Evolutionary conservation across 1,139 yeast genomes (phyloP).

Genomic region (Wickerhamomyces sp.): DNA sequence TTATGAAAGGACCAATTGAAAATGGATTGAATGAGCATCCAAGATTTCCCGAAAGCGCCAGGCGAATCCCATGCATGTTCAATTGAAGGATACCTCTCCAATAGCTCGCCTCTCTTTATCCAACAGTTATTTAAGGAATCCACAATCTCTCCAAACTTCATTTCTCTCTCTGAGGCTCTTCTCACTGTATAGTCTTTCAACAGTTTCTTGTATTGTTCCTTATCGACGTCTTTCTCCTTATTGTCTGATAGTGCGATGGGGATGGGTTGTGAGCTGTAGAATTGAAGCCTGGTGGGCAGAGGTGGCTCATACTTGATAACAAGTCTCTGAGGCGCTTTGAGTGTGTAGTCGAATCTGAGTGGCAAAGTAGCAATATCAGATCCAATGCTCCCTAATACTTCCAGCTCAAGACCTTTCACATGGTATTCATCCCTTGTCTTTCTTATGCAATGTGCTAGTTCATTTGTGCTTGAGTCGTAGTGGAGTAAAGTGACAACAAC

Average conservation of each 20-base stretch:
- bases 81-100: conserved; percentile 12
- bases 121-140: conserved; percentile 21
- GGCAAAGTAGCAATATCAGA: background rate
- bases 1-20: background rate
- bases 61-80: conserved; percentile 10
- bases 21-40: background rate
- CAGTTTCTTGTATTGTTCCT: conserved; percentile 27
- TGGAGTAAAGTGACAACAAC: conserved; percentile 26
- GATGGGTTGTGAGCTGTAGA: conserved; percentile 71
- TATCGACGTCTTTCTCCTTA: conserved; percentile 20
- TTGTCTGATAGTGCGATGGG: conserved; percentile 50
- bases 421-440: background rate
- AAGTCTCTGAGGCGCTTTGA: conserved; percentile 20
- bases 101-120: conserved; percentile 11
- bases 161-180: conserved; percentile 9
- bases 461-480: background rate
- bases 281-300: conserved; percentile 65
- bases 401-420: background rate
- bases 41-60: background rate
- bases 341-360: conserved; percentile 6
- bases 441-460: conserved; percentile 4
- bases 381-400: conserved; percentile 13
- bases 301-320: conserved; percentile 72
- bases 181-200: conserved; percentile 23
- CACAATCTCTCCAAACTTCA: conserved; percentile 18